phyloP scores from a whole-genome alignment of 2,329 filamentous ascomycete genomes.

The Fusarium burgessii region DNA sequence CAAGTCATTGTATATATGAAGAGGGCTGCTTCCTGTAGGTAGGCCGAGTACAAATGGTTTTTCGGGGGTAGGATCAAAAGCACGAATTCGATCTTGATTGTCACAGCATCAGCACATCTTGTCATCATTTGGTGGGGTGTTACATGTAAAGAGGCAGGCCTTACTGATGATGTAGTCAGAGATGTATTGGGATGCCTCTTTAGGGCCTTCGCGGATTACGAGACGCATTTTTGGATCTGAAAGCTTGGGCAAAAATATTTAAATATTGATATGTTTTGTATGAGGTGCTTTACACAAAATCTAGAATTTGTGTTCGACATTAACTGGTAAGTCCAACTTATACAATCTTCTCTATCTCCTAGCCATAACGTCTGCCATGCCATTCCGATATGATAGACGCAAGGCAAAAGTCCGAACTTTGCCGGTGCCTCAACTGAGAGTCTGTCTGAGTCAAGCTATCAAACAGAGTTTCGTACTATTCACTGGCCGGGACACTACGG shows the following conservation, averaged over 20 bases:
- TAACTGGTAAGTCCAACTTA: neutral
- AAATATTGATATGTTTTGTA: neutral
- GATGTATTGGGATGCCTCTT: constrained; percentile 16
- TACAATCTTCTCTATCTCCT: neutral
- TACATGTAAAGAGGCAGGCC: neutral
- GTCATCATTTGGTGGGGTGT: neutral
- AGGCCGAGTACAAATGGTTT: constrained; percentile 15
- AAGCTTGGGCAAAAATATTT: neutral
- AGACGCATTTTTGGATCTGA: constrained; percentile 1
- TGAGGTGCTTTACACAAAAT: neutral
- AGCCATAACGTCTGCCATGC: neutral
- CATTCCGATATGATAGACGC: neutral
- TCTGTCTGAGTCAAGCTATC: no score
- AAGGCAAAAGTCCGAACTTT: constrained; percentile 13
- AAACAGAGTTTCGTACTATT: neutral
- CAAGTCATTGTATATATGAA: constrained; percentile 7
- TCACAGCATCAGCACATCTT: neutral
- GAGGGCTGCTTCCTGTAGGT: constrained; percentile 7
- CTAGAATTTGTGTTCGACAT: neutral
- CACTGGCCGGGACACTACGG: constrained; percentile 8
- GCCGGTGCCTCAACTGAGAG: neutral
- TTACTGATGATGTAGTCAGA: constrained; percentile 24
- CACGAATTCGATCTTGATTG: neutral
- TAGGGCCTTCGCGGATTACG: constrained; percentile 7
- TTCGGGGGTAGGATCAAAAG: constrained; percentile 3